Conservation (phyloP, 2,329 filamentous ascomycete genomes). For the Colletotrichum siamense region DNA sequence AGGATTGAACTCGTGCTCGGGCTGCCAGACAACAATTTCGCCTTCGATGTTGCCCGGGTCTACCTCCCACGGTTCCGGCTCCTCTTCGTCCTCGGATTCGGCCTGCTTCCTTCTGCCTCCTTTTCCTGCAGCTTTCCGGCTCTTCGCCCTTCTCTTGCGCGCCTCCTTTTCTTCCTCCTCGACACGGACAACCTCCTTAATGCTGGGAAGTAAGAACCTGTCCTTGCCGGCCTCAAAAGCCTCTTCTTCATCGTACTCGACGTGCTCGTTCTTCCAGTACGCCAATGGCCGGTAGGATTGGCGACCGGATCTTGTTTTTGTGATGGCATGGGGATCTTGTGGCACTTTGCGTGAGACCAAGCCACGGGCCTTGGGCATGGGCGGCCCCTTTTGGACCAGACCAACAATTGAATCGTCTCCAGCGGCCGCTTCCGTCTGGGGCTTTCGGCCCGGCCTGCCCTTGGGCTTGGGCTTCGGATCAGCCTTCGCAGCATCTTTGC, state of each 20-base stretch:
- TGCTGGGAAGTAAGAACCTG: slow-evolving; percentile 67
- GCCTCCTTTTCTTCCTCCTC: slow-evolving; percentile 59
- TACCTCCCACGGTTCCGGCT: slow-evolving; percentile 74
- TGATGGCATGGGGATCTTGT: slow-evolving; percentile 54
- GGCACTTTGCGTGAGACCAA: slow-evolving; percentile 57
- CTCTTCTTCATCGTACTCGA: slow-evolving; percentile 71
- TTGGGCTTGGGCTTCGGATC: slow-evolving; percentile 29
- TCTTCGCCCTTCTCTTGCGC: slow-evolving; percentile 26
- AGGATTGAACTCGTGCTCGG: slow-evolving; percentile 59
- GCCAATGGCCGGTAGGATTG: slow-evolving; percentile 79
- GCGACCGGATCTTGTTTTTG: slow-evolving; percentile 76
- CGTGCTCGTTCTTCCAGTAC: slow-evolving; percentile 86
- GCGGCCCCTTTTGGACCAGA: slow-evolving; percentile 57
- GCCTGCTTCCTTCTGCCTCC: slow-evolving; percentile 34
- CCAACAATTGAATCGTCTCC: slow-evolving; percentile 53
- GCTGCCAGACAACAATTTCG: slow-evolving; percentile 69
- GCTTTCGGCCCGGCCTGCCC: slow-evolving; percentile 36
- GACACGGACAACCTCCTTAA: slow-evolving; percentile 79
- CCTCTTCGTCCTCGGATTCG: slow-evolving; percentile 54
- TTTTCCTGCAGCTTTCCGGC: slow-evolving; percentile 30
- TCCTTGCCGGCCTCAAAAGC: slow-evolving; percentile 43
- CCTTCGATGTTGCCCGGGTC: slow-evolving; percentile 69
- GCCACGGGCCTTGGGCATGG: slow-evolving; percentile 59
- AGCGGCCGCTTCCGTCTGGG: slow-evolving; percentile 40
- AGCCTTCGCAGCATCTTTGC: slow-evolving; percentile 19